Percentiles rank a stretch among this genome's conserved stretches.
phyloP scores from a whole-genome alignment of 2,329 filamentous ascomycete species.

The Macrophomina phaseolina region DNA sequence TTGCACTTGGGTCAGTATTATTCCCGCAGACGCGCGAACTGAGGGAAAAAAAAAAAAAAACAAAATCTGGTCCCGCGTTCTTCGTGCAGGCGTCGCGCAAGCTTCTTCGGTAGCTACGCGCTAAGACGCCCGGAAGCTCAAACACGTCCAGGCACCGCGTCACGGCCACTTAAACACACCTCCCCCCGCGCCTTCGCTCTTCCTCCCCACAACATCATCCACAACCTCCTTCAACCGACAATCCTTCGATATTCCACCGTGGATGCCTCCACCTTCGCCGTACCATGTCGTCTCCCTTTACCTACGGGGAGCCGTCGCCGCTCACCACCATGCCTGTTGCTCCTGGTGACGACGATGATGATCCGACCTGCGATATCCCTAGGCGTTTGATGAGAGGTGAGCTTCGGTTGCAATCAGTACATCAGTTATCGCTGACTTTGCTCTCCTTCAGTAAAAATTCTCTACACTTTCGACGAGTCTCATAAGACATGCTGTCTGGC shows the following conservation, averaged over 20 bases:
- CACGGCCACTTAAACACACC: conserved; percentile 22
- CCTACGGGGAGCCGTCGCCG: conserved; percentile 34
- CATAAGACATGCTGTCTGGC: conserved; percentile 89
- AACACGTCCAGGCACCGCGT: conserved; percentile 24
- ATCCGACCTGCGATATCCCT: conserved; percentile 41
- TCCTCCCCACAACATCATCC: conserved; percentile 25
- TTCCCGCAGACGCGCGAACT: not conserved
- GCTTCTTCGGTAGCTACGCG: conserved; percentile 16
- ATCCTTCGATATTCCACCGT: conserved; percentile 4
- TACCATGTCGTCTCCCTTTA: conserved; percentile 43
- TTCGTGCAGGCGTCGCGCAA: not conserved
- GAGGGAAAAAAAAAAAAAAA: not conserved
- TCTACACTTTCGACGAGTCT: conserved; percentile 93
- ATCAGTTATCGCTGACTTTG: not conserved
- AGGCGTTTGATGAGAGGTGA: conserved; percentile 55
- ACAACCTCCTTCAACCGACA: not conserved
- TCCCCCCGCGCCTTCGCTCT: conserved; percentile 9
- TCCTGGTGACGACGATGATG: conserved; percentile 35
- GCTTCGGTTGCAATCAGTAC: conserved; percentile 30
- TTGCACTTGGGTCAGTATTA: not conserved
- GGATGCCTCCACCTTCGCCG: conserved; percentile 32
- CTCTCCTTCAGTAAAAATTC: conserved; percentile 78
- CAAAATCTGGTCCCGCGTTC: not conserved
- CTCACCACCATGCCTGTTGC: conserved; percentile 34
- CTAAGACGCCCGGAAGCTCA: conserved; percentile 14